These are phyloP conservation scores for Penicillium corylophilum DNA, from an alignment of 2,329 filamentous ascomycete species.

Conservation along the genomic window DNA sequence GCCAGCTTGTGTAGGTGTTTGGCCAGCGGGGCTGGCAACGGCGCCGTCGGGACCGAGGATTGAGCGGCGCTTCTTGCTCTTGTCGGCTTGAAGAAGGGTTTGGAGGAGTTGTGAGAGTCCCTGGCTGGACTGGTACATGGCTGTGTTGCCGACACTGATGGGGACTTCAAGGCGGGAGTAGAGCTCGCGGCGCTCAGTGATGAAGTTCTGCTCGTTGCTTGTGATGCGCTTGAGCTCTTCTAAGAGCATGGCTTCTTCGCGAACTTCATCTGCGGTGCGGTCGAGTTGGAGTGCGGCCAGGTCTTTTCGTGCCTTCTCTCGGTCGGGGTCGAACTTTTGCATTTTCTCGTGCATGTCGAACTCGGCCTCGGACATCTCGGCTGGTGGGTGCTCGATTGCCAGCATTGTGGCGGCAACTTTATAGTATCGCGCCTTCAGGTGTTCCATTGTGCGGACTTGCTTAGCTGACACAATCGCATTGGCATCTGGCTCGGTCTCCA, in stretches of 20 bases:
- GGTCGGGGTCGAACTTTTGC: slow-evolving; percentile 77
- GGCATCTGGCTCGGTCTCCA: slow-evolving; percentile 28
- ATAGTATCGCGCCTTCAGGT: slow-evolving; percentile 90
- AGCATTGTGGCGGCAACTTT: slow-evolving; percentile 80
- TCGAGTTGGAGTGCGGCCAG: slow-evolving; percentile 78
- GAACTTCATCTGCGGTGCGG: slow-evolving; percentile 80
- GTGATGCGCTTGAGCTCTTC: slow-evolving; percentile 91
- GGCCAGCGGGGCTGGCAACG: slow-evolving; percentile 53
- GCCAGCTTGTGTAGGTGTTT: slow-evolving; percentile 46
- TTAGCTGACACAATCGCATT: slow-evolving; percentile 39
- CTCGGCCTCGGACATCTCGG: slow-evolving; percentile 84
- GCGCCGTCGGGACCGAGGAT: slow-evolving; percentile 61
- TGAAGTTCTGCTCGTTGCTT: slow-evolving; percentile 78
- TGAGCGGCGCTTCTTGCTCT: slow-evolving; percentile 82
- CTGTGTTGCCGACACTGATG: slow-evolving; percentile 65
- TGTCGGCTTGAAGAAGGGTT: slow-evolving; percentile 78
- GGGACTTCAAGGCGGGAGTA: slow-evolving; percentile 86
- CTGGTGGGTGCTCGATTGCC: slow-evolving; percentile 72
- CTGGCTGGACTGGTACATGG: slow-evolving; percentile 75
- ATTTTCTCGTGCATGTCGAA: slow-evolving; percentile 81
- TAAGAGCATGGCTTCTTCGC: slow-evolving; percentile 86
- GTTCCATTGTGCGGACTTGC: slow-evolving; percentile 72
- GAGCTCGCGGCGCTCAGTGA: slow-evolving; percentile 82
- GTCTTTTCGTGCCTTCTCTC: slow-evolving; percentile 78
- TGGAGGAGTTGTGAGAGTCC: slow-evolving; percentile 78